Evolutionary conservation across 164 flowering plant species (phyloP).

Genomic region (Aristolochia contorta): DNA sequence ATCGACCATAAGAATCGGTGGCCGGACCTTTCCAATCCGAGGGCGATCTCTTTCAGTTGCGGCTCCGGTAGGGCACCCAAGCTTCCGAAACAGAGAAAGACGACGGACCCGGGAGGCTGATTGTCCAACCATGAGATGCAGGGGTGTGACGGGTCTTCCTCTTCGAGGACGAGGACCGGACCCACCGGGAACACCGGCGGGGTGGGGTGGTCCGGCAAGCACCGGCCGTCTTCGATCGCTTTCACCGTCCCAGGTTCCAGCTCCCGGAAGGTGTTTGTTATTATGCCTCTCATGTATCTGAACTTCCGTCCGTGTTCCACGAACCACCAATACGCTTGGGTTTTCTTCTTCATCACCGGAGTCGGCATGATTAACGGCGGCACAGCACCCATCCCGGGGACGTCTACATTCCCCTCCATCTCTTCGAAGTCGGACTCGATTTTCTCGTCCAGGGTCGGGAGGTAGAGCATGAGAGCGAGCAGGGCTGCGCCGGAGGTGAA

Average conservation of each 20-base stretch:
- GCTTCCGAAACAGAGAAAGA: constrained; percentile 14
- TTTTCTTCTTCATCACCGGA: neutral
- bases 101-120: constrained; percentile 6
- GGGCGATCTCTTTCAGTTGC: constrained; percentile 20
- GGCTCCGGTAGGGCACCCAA: neutral
- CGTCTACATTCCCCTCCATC: neutral
- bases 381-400: constrained; percentile 9
- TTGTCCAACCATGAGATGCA: constrained; percentile 8
- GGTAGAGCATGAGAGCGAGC: constrained; percentile 10
- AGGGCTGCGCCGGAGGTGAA: neutral
- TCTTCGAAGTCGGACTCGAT: neutral
- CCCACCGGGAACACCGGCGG: neutral
- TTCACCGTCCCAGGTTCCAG: neutral
- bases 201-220: constrained; percentile 4
- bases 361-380: constrained; percentile 5
- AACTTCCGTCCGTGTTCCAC: neutral
- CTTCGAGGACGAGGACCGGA: neutral
- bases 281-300: constrained; percentile 3
- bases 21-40: constrained; percentile 5
- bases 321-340: constrained; percentile 4
- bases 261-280: constrained; percentile 8
- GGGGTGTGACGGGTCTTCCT: neutral
- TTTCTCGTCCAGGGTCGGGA: constrained; percentile 1
- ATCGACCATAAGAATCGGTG: constrained; percentile 4
- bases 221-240: constrained; percentile 2